phyloP scores from a whole-genome alignment of 257 asterid genomes.

The Dorcoceras hygrometricum region DNA sequence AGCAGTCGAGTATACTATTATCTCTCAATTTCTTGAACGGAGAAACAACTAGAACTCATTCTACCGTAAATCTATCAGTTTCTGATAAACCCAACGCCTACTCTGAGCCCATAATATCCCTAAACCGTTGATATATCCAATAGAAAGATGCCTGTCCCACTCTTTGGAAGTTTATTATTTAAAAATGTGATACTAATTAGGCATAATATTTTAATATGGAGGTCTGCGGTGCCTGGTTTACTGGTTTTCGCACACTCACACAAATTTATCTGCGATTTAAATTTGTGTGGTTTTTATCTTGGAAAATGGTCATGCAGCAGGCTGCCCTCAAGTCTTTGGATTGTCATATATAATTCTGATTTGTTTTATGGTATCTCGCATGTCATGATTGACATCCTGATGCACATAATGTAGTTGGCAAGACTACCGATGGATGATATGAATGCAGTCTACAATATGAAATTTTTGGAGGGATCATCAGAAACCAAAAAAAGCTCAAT shows the following conservation, averaged over 20 bases:
- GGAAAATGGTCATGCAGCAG: not conserved
- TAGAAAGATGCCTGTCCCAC: not conserved
- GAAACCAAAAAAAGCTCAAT: slow-evolving; percentile 67
- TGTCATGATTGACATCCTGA: slow-evolving; percentile 22
- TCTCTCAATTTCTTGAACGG: not conserved
- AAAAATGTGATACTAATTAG: not conserved
- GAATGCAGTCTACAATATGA: slow-evolving; percentile 93
- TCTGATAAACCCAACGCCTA: not conserved
- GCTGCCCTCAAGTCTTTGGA: slow-evolving; percentile 4
- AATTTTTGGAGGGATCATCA: slow-evolving; percentile 75
- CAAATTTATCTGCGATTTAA: not conserved
- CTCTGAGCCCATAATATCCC: not conserved
- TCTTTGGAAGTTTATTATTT: not conserved
- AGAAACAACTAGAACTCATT: not conserved
- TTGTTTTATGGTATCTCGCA: slow-evolving; percentile 8
- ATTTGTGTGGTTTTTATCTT: not conserved
- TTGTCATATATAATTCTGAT: not conserved
- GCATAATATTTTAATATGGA: not conserved
- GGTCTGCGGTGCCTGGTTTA: not conserved
- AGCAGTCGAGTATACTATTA: not conserved
- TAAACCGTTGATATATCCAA: not conserved
- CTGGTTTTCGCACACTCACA: not conserved
- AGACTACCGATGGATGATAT: slow-evolving; percentile 71
- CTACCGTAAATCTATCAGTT: not conserved
- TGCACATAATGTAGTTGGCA: slow-evolving; percentile 61